Conservation (phyloP, 257 asterid species). For the Prunella vulgaris region DNA sequence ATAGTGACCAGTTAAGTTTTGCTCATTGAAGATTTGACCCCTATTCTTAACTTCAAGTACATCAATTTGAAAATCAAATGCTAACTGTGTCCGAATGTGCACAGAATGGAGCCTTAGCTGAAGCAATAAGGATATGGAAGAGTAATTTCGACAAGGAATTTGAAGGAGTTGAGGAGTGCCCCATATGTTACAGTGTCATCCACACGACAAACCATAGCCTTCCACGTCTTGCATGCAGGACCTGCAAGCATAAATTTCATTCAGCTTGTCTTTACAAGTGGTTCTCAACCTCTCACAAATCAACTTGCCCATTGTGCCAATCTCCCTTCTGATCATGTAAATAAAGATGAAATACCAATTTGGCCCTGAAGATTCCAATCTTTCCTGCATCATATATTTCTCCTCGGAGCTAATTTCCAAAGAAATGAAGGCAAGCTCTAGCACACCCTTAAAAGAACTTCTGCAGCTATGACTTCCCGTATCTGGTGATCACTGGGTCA, state of each 20-base stretch:
- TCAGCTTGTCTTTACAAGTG: slow-evolving; percentile 95
- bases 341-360: background rate
- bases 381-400: background rate
- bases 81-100: slow-evolving; percentile 24
- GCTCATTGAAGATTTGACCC: background rate
- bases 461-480: background rate
- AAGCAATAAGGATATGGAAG: slow-evolving; percentile 93
- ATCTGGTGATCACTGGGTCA: background rate
- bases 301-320: slow-evolving; percentile 96
- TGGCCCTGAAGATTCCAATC: slow-evolving; percentile 1
- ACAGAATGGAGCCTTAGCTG: slow-evolving; percentile 97
- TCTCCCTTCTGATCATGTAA: slow-evolving; percentile 72
- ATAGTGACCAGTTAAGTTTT: background rate
- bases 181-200: slow-evolving; percentile 94
- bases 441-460: background rate
- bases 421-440: slow-evolving; percentile 2
- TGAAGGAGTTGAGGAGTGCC: slow-evolving; percentile 99
- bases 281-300: slow-evolving; percentile 99
- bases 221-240: slow-evolving; percentile 96
- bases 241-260: slow-evolving; percentile 98
- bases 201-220: slow-evolving; percentile 89
- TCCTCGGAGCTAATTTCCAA: background rate
- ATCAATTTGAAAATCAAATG: slow-evolving; percentile 5
- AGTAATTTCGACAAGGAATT: slow-evolving; percentile 95
- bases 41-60: background rate